phyloP scores from a whole-genome alignment of 2,329 filamentous ascomycete genomes.

The Verticillium longisporum region DNA sequence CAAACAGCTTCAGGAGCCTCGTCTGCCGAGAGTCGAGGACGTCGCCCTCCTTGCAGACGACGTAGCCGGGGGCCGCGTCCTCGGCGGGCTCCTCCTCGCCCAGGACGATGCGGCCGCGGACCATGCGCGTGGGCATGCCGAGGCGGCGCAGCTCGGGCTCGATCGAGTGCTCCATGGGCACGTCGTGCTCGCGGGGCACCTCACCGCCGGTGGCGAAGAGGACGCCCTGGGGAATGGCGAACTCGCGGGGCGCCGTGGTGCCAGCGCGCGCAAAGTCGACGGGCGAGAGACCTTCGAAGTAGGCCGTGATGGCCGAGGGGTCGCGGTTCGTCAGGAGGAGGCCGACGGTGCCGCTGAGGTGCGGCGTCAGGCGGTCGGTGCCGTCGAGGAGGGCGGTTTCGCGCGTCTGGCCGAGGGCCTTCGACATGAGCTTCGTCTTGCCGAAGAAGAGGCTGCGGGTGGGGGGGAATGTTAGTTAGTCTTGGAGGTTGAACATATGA shows the following conservation, averaged over 20 bases:
- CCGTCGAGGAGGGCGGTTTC: conserved; percentile 77
- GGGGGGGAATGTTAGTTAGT: background rate
- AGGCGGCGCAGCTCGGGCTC: conserved; percentile 87
- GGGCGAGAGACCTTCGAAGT: conserved; percentile 66
- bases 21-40: conserved; percentile 87
- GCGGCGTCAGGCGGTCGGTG: conserved; percentile 60
- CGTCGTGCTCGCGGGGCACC: conserved; percentile 71
- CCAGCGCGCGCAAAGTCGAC: conserved; percentile 91
- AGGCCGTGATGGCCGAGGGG: conserved; percentile 58
- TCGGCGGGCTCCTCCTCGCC: conserved; percentile 45
- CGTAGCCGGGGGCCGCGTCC: conserved; percentile 59
- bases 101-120: conserved; percentile 81
- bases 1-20: conserved; percentile 87
- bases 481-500: background rate
- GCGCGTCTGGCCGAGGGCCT: conserved; percentile 74
- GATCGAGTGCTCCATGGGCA: conserved; percentile 78
- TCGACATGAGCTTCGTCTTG: conserved; percentile 98
- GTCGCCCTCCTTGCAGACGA: conserved; percentile 79
- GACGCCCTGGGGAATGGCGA: conserved; percentile 76
- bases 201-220: conserved; percentile 78
- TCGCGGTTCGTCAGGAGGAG: conserved; percentile 82
- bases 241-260: conserved; percentile 63
- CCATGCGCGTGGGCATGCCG: conserved; percentile 81
- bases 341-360: conserved; percentile 78
- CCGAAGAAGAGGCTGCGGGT: conserved; percentile 81